Base-by-base conservation (phyloP, 768 basidiomycete species). In the Hortiboletus campestris region DNA sequence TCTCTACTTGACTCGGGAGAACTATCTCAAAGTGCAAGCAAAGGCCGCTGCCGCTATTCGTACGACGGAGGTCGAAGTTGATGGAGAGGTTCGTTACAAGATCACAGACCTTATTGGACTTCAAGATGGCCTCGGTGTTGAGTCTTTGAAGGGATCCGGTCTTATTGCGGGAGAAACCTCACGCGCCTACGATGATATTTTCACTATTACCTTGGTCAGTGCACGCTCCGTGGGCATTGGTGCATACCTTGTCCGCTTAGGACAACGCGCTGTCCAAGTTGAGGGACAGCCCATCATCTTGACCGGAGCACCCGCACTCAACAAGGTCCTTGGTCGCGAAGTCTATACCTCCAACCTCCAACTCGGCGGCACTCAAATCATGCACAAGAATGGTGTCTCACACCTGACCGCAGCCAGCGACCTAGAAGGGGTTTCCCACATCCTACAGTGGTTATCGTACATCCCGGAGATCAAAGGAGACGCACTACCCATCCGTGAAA, bases 341-440 rank as follows among this genome's bases (percentile, higher is more conserved):
- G 97, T 99, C 44, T 98, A 99, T 72, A 98, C 97, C 10, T 97
- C 94, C 51, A 98, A 98, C 73, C 74, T 99, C 63, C 97, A 98
- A 72, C 90, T 99, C 56, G 97, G 97, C 60, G 97, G 97, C 51
- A 98, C 97, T n/a, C 97, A 99, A 68, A 98, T 99, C 79, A 98
- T 99, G 97, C 91, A 94, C 84, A 98, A 98, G 84, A 99, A 99
- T 68, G 97, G 97, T 74, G 91, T 98, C 52, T 97, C 96, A 6
- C 97, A 99, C 71, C 77, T 98, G 55, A 95, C 93, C 4, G 95
- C 97, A 34, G 84, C 84, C 64, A 98, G 94, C 69, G 97, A 99
- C 70, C 77, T 99, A 34, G 92, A 98, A 72, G 97, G 97, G 55
- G 94, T 95, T 16, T 86, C 88, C 25, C 89, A 94, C 56, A 98